Conservation (phyloP, 768 basidiomycete species). For the Suillus variegatus region DNA sequence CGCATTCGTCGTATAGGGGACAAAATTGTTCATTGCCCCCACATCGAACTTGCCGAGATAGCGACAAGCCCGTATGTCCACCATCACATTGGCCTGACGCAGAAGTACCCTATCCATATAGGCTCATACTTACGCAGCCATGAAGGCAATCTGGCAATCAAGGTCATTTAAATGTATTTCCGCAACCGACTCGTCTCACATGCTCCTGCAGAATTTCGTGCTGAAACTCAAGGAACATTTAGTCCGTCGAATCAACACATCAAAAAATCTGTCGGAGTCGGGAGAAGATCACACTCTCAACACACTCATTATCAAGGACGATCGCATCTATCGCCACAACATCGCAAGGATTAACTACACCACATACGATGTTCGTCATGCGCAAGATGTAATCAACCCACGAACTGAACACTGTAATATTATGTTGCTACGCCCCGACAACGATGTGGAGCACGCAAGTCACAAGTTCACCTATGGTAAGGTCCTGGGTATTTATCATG, state of each 20-base stretch:
- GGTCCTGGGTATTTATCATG: conserved; percentile 9
- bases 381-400: background rate
- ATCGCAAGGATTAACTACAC: conserved; percentile 1
- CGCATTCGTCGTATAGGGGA: background rate
- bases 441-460: background rate
- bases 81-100: conserved; percentile 4
- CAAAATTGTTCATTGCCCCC: background rate
- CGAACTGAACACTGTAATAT: background rate
- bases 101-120: conserved; percentile 21
- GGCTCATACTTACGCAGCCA: background rate
- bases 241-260: background rate
- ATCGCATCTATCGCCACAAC: background rate
- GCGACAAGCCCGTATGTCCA: background rate
- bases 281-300: conserved; percentile 40
- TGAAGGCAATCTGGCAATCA: background rate
- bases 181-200: no score
- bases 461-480: background rate
- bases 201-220: background rate
- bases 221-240: background rate
- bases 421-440: background rate
- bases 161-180: no score
- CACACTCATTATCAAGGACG: background rate
- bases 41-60: background rate
- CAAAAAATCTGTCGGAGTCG: background rate
- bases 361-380: background rate